phyloP scores from a whole-genome alignment of 176 grass and related monocot genomes.

The Miscanthus lutarioriparius region DNA sequence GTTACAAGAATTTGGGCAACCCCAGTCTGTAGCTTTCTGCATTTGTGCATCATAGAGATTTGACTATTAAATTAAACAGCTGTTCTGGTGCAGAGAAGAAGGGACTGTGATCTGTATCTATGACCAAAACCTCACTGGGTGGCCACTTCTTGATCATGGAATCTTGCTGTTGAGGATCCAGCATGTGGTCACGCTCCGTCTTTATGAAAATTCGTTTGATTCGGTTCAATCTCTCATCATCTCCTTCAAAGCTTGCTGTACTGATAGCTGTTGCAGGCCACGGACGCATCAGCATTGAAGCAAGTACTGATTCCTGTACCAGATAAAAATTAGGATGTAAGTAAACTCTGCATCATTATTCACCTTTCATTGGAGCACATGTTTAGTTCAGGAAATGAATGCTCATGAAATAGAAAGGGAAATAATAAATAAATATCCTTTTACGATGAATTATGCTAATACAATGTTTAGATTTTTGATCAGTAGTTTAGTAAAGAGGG shows the following conservation, averaged over 20 bases:
- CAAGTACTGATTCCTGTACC: slow-evolving; percentile 60
- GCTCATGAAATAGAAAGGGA: neutral
- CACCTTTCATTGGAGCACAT: neutral
- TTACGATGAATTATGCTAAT: slow-evolving; percentile 13
- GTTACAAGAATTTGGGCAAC: slow-evolving; percentile 23
- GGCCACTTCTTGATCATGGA: slow-evolving; percentile 75
- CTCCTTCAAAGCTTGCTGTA: slow-evolving; percentile 48
- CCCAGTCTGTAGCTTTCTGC: slow-evolving; percentile 1
- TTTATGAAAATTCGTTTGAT: slow-evolving; percentile 59
- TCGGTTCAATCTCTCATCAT: slow-evolving; percentile 31
- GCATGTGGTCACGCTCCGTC: slow-evolving; percentile 52
- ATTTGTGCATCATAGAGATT: slow-evolving; percentile 53
- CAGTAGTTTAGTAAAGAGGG: neutral
- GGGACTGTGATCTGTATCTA: slow-evolving; percentile 65
- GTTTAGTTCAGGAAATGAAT: slow-evolving; percentile 10
- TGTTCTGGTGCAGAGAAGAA: slow-evolving; percentile 67
- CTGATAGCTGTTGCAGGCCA: slow-evolving; percentile 48
- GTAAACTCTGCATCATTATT: slow-evolving; percentile 7
- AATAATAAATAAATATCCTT: neutral
- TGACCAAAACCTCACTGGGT: slow-evolving; percentile 55
- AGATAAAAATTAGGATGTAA: slow-evolving; percentile 15
- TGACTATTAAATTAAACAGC: slow-evolving; percentile 51
- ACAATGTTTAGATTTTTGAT: slow-evolving; percentile 3
- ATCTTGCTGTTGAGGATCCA: slow-evolving; percentile 62
- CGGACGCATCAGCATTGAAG: slow-evolving; percentile 62